phyloP scores from a whole-genome alignment of 2,329 filamentous ascomycete species.

The Thielaviopsis punctulata region DNA sequence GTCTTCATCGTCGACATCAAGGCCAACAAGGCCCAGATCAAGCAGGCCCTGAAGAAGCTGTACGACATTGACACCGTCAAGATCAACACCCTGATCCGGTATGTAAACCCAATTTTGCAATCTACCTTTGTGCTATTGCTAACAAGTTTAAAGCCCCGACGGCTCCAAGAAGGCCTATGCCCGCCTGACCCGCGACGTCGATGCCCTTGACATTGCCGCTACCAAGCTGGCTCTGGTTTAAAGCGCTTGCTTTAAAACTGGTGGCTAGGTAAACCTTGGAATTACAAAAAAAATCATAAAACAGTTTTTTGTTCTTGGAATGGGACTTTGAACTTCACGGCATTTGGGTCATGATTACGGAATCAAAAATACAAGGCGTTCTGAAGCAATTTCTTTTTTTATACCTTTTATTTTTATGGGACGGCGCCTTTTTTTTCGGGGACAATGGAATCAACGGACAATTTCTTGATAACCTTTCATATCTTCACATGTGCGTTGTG shows the following conservation, averaged over 20 bases:
- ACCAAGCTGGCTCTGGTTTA: slow-evolving; percentile 98
- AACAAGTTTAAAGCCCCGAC: slow-evolving; percentile 50
- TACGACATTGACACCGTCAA: slow-evolving; percentile 97
- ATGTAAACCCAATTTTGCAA: slow-evolving; percentile 21
- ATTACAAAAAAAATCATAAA: slow-evolving; percentile 9
- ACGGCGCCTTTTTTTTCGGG: slow-evolving; percentile 21
- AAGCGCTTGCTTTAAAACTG: slow-evolving; percentile 20
- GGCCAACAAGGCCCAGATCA: slow-evolving; percentile 99
- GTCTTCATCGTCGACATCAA: slow-evolving; percentile 95
- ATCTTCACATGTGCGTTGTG: not conserved
- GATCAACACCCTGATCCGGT: slow-evolving; percentile 99
- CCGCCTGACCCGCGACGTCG: slow-evolving; percentile 86
- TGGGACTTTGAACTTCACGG: slow-evolving; percentile 7
- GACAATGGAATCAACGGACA: slow-evolving; percentile 22
- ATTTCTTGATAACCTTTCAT: slow-evolving; percentile 18
- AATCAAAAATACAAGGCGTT: slow-evolving; percentile 12
- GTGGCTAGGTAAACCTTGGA: slow-evolving; percentile 8
- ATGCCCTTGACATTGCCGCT: slow-evolving; percentile 96
- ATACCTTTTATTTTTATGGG: slow-evolving; percentile 18
- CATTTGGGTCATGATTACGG: slow-evolving; percentile 10
- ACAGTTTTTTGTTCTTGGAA: slow-evolving; percentile 12
- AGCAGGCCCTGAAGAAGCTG: slow-evolving; percentile 93
- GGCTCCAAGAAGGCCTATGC: slow-evolving; percentile 98
- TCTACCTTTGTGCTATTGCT: slow-evolving; percentile 11
- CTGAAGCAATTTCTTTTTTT: slow-evolving; percentile 8